Conservation (phyloP, 2,329 filamentous ascomycete genomes). For the Emergomyces africanus region DNA sequence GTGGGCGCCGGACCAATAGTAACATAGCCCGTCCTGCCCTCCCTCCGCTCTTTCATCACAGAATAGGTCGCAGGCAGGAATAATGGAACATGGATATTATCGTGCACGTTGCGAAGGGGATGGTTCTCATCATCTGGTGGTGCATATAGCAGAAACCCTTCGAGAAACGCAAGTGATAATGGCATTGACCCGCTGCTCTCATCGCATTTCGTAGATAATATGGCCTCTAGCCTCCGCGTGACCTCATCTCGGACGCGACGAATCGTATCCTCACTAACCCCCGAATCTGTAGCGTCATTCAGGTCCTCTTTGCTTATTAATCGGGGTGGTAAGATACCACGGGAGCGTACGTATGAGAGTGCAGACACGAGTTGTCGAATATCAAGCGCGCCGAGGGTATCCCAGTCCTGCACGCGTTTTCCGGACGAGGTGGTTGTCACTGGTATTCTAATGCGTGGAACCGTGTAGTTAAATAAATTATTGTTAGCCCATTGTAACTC, state of each 20-base stretch:
- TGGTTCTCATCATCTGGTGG: constrained; percentile 20
- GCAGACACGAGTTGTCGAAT: constrained; percentile 54
- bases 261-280: constrained; percentile 19
- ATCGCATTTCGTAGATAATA: neutral
- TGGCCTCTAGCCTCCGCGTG: constrained; percentile 10
- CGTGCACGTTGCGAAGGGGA: constrained; percentile 19
- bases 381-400: constrained; percentile 69
- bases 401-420: constrained; percentile 68
- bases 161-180: constrained; percentile 54
- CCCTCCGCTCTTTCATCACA: constrained; percentile 27
- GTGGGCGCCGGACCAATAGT: constrained; percentile 30
- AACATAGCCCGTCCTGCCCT: constrained; percentile 34
- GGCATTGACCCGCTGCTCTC: neutral
- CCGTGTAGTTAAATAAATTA: neutral
- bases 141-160: constrained; percentile 79
- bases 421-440: constrained; percentile 36
- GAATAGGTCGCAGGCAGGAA: constrained; percentile 61
- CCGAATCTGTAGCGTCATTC: constrained; percentile 38
- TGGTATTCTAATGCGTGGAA: constrained; percentile 25
- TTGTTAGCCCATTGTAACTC: neutral
- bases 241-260: constrained; percentile 16
- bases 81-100: constrained; percentile 55
- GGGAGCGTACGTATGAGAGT: constrained; percentile 54
- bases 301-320: constrained; percentile 46
- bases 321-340: constrained; percentile 44